These are phyloP conservation scores for Steccherinum ochraceum DNA, from an alignment of 768 basidiomycete species.

Conservation along the genomic window DNA sequence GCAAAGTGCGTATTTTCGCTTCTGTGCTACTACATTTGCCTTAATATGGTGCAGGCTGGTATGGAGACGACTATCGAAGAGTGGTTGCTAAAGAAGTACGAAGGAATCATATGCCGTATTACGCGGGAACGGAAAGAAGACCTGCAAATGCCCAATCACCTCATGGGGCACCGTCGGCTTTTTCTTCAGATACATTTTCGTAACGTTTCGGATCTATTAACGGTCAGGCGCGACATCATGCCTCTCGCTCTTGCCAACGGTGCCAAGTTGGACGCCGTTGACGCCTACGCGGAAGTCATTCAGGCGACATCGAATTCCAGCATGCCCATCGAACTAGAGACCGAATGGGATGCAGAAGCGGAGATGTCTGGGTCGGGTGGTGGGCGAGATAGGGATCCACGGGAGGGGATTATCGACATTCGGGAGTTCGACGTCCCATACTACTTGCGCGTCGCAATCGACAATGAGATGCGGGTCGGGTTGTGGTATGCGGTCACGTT, in stretches of 20 bases:
- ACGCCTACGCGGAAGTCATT: constrained; percentile 96
- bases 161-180: constrained; percentile 88
- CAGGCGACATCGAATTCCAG: constrained; percentile 55
- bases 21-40: neutral
- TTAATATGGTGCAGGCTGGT: constrained; percentile 47
- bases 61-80: constrained; percentile 90
- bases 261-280: constrained; percentile 90
- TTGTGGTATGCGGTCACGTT: constrained; percentile 95
- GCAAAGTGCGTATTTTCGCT: constrained; percentile 59
- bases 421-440: constrained; percentile 97
- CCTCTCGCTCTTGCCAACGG: constrained; percentile 88
- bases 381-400: constrained; percentile 68
- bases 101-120: constrained; percentile 77
- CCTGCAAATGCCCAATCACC: constrained; percentile 90
- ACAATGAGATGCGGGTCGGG: constrained; percentile 95
- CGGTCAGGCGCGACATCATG: constrained; percentile 81
- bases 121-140: constrained; percentile 87
- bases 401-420: constrained; percentile 88
- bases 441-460: constrained; percentile 97
- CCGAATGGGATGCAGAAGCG: constrained; percentile 47
- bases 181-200: constrained; percentile 87
- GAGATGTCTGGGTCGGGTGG: constrained; percentile 26
- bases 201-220: constrained; percentile 88
- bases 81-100: constrained; percentile 91
- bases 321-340: constrained; percentile 65